Evolutionary conservation across 306 rosid genomes (phyloP).

Genomic region (Rosa chinensis): DNA sequence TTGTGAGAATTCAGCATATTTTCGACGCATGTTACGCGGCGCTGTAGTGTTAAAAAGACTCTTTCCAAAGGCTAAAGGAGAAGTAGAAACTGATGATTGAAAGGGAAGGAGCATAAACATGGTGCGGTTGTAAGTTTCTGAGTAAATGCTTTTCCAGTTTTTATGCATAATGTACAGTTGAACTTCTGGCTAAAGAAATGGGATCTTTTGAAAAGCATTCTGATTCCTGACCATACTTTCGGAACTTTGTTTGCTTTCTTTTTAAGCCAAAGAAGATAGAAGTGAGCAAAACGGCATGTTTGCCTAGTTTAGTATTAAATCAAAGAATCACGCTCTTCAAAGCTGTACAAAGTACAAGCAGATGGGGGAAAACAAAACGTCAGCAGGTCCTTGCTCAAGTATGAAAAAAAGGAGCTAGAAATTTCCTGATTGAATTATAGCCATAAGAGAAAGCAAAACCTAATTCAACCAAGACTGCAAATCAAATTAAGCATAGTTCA

Average conservation of each 20-base stretch:
- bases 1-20: not conserved
- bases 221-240: not conserved
- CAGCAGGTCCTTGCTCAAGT: not conserved
- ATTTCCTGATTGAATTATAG: not conserved
- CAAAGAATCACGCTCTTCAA: not conserved
- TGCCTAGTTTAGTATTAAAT: not conserved
- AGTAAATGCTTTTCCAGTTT: not conserved
- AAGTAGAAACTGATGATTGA: not conserved
- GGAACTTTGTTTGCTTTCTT: slow-evolving; percentile 2
- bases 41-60: not conserved
- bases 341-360: slow-evolving; percentile 7
- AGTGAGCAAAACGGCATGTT: not conserved
- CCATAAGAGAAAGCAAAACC: not conserved
- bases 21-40: not conserved
- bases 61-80: not conserved
- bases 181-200: not conserved
- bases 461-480: not conserved
- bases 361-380: not conserved
- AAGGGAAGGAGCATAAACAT: not conserved
- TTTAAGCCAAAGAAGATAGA: slow-evolving; percentile 1
- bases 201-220: not conserved
- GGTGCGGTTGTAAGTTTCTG: not conserved
- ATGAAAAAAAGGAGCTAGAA: not conserved
- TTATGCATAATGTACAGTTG: not conserved
- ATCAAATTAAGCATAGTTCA: not conserved